Conservation (phyloP, 345 rosid species). For the Eucalyptus marginata region DNA sequence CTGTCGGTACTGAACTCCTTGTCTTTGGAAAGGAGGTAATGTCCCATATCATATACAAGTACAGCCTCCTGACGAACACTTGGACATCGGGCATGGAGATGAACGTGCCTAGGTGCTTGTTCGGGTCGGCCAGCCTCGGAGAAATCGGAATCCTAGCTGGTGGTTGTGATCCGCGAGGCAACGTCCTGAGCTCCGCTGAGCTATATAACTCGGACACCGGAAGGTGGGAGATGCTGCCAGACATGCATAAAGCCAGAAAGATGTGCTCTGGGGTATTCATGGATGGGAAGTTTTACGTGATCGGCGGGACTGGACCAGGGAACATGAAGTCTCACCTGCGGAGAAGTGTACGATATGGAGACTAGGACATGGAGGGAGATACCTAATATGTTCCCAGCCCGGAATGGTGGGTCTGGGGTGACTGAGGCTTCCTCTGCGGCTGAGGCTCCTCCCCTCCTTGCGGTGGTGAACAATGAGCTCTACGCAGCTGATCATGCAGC, state of each 20-base stretch:
- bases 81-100: conserved; percentile 37
- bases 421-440: conserved; percentile 10
- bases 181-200: conserved; percentile 43
- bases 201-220: conserved; percentile 53
- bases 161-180: conserved; percentile 53
- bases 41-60: conserved; percentile 27
- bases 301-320: conserved; percentile 59
- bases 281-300: conserved; percentile 71
- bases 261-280: conserved; percentile 74
- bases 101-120: conserved; percentile 66
- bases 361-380: conserved; percentile 48
- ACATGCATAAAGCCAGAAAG: conserved; percentile 57
- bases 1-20: conserved; percentile 53
- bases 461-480: conserved; percentile 59
- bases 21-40: conserved; percentile 50
- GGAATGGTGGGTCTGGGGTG: conserved; percentile 3
- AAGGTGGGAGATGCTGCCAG: conserved; percentile 44
- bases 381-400: conserved; percentile 46
- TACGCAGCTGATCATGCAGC: conserved; percentile 61
- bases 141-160: conserved; percentile 71
- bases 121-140: conserved; percentile 62
- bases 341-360: conserved; percentile 58
- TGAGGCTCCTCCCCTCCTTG: conserved; percentile 75
- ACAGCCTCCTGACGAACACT: conserved; percentile 32
- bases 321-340: conserved; percentile 27